These are phyloP conservation scores for Cladorrhinum sp. DNA, from an alignment of 2,329 filamentous ascomycete species.

Conservation along the genomic window DNA sequence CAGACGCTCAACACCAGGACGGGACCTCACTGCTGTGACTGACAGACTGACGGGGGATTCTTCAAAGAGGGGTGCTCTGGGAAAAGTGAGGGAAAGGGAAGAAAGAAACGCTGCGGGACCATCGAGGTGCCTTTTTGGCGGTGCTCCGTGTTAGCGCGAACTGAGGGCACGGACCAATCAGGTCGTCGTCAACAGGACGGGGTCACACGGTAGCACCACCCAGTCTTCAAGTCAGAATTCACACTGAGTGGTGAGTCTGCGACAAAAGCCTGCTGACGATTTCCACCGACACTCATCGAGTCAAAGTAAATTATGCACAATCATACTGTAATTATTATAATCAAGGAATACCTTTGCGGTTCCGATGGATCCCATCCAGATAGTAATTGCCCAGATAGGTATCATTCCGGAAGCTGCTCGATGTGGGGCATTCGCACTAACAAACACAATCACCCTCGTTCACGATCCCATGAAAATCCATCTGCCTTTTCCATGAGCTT, in stretches of 20 bases:
- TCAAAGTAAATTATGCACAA: background rate
- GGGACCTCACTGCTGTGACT: too few species aligned
- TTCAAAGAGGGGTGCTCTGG: constrained; percentile 11
- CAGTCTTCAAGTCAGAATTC: constrained; percentile 6
- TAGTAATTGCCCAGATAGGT: background rate
- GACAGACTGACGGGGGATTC: constrained; percentile 11
- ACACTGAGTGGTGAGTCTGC: constrained; percentile 16
- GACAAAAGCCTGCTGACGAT: background rate
- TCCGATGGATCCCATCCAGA: background rate
- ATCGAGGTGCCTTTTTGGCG: constrained; percentile 22
- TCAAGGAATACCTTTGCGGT: background rate
- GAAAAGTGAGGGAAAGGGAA: constrained; percentile 17
- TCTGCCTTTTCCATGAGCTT: too few species aligned
- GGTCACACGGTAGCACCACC: constrained; percentile 16
- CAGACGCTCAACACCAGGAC: too few species aligned
- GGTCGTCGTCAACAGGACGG: constrained; percentile 10
- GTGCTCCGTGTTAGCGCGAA: constrained; percentile 23
- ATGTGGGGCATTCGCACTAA: background rate
- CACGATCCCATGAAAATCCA: background rate
- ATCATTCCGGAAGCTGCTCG: background rate
- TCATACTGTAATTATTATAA: too few species aligned
- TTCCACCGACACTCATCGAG: background rate
- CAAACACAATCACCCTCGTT: background rate
- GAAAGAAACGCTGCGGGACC: constrained; percentile 20
- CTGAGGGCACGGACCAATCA: constrained; percentile 22